Evolutionary conservation across 352 stramenopile species (phyloP), one percentile per base, ranked within the genome.

Genomic region (Pythium grandisporangium): DNA sequence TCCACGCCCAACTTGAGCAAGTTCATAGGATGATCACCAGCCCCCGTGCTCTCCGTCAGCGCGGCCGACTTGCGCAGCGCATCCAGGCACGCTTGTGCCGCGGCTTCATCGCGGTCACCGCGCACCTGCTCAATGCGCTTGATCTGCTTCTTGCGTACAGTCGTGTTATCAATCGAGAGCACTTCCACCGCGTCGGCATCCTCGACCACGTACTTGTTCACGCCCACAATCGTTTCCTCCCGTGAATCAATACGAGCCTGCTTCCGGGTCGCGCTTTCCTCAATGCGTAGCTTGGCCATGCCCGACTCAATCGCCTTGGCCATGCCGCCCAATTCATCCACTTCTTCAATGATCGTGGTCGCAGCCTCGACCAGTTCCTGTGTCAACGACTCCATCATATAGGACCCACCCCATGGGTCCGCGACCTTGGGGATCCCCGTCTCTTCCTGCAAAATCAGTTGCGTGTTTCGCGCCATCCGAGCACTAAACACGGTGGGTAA

Each of bases 311-410:
- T 98, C 32, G 93, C 95, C 42, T 97, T 95, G 26, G 93, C 96
- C 95, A 99, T 98, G 37, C 95, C 95, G 21, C 95, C 95, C 8
- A 95, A 57, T 20, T 77, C 80, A 51, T 98, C 90, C 0, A 98
- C 72, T 62, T 93, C 73, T 11, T 77, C 51, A 36, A 92, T 89
- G 42, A 93, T 69, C 48, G 69, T 58, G 42, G 66, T 62, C 0
- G 84, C 84, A 0, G 58, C 67, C 30, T 94, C 65, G 25, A 88
- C 66, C 21, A 96, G 55, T 27, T 96, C 88, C 43, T 97, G 70
- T 7, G 95, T 99, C 5, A 99, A 58, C 29, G 65, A 85, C 61
- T 99, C 95, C 89, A 99, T 99, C 59, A 98, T 81, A 60, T 98
- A 98, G 6, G 83, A 97, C 16, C 95, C 95, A 34, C 92, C 95